Base-by-base conservation (phyloP, 148 eudicot species). In the Dianthus caryophyllus region DNA sequence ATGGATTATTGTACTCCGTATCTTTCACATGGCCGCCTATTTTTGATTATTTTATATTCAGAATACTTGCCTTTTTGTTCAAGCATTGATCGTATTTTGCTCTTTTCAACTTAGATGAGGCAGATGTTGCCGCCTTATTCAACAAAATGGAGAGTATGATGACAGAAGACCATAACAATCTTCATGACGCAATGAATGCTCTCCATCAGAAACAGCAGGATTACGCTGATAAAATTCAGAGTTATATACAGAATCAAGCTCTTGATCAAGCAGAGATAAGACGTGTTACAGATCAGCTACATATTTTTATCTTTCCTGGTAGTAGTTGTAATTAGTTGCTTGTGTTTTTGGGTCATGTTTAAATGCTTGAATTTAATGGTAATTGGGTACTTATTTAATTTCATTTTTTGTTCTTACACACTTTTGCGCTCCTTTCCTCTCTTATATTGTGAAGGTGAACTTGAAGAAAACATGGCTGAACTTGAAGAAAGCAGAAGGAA, bases 401-500 rank as follows among this genome's bases (percentile, higher is more conserved):
- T 3, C 33, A 38, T 57, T 29, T 41, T 44, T 72, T 58, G 30
- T 60, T 46, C 66, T 50, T 21, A 41, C 44, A 54, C 46, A 2
- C 21, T 29, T 39, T 17, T 33, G 8, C 47, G 10, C 22, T 17
- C 36, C 22, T 39, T 31, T 36, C 13, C 39, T 41, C 27, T 52
- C 24, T 11, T 13, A 47, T 49, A 2, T 30, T 39, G 20, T 69
- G 71, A 65, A 93, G 98, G 89, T 67, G 96, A 95, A 69, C 81
- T 95, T 62, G 99, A 90, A 76, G 99, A 95, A 69, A 67, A 74
- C 73, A 76, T 88, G 77, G 78, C 84, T 29, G 88, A 88, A 72
- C 96, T 95, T 69, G 99, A 95, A 84, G 93, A 95, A 76, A 88
- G 91, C 78, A 86, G 97, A 83, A 83, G 99, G 74, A 95, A 88